phyloP scores from a whole-genome alignment of 1,284 basidiomycete species.

The Ustanciosporium gigantosporum region DNA sequence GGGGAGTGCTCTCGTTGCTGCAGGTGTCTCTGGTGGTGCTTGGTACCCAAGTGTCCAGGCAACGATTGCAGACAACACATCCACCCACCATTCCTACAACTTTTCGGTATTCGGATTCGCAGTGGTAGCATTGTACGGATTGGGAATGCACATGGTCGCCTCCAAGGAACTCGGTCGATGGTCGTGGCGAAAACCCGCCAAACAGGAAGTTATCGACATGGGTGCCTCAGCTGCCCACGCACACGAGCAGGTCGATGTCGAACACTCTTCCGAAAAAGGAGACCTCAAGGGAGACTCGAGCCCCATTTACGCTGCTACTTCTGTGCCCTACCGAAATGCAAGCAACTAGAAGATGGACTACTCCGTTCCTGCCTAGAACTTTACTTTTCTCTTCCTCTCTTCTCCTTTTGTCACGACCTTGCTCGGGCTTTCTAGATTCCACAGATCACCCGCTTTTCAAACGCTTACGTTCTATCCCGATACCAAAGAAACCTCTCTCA shows the following conservation, averaged over 20 bases:
- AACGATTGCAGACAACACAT: slow-evolving; percentile 67
- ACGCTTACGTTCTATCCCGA: too few species aligned
- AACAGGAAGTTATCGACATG: background rate
- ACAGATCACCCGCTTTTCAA: too few species aligned
- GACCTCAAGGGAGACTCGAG: background rate
- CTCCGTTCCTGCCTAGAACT: too few species aligned
- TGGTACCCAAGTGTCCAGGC: slow-evolving; percentile 76
- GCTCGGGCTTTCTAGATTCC: too few species aligned
- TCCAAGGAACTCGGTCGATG: background rate
- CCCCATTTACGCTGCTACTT: too few species aligned
- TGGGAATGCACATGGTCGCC: background rate
- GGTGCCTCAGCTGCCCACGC: background rate
- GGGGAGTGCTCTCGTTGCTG: slow-evolving; percentile 25
- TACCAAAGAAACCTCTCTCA: too few species aligned
- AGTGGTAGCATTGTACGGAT: background rate
- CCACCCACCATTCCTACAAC: slow-evolving; percentile 12
- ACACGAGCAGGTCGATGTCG: background rate
- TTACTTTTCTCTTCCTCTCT: too few species aligned
- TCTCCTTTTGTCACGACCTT: too few species aligned
- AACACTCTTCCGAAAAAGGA: background rate
- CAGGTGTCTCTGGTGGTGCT: slow-evolving; percentile 74
- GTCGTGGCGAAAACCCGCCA: background rate
- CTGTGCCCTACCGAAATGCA: too few species aligned
- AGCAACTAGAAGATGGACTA: too few species aligned
- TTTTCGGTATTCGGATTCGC: background rate